phyloP scores from a whole-genome alignment of 116 monocot genomes.

The Phalaenopsis hybrid region DNA sequence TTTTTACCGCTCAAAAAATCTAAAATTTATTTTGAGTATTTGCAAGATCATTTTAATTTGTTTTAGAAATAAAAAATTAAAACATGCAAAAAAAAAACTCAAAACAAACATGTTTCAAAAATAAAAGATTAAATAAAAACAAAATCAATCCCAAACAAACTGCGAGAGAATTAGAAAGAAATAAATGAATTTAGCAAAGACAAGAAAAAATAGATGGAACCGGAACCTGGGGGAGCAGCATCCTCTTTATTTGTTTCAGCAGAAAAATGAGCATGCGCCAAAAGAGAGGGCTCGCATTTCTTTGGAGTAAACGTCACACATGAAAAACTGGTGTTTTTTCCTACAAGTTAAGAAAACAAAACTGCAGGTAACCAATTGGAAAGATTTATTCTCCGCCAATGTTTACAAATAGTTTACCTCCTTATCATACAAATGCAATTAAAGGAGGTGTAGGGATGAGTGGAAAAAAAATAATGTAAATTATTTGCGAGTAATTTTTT shows the following conservation, averaged over 20 bases:
- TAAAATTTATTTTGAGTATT: no score
- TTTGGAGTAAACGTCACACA: not conserved
- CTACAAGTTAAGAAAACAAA: not conserved
- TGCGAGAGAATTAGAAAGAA: not conserved
- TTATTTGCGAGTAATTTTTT: not conserved
- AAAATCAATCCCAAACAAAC: not conserved
- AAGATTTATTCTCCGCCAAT: not conserved
- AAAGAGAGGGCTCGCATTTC: constrained; percentile 1
- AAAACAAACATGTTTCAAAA: no score
- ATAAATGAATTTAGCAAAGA: not conserved
- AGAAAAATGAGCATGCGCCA: constrained; percentile 18
- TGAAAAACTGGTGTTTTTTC: not conserved
- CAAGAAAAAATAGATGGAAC: not conserved
- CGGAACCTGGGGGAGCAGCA: constrained; percentile 23
- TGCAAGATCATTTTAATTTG: no score
- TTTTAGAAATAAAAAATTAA: no score
- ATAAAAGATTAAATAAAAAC: no score
- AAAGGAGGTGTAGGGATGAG: not conserved
- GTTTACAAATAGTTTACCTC: not conserved
- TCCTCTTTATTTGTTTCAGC: constrained; percentile 27
- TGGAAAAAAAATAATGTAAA: not conserved
- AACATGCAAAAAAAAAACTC: no score
- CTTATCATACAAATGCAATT: not conserved
- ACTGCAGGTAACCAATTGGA: not conserved
- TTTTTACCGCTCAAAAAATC: no score